Base-by-base conservation (phyloP, 2,329 filamentous ascomycete genomes). In the Epichloe baconii region DNA sequence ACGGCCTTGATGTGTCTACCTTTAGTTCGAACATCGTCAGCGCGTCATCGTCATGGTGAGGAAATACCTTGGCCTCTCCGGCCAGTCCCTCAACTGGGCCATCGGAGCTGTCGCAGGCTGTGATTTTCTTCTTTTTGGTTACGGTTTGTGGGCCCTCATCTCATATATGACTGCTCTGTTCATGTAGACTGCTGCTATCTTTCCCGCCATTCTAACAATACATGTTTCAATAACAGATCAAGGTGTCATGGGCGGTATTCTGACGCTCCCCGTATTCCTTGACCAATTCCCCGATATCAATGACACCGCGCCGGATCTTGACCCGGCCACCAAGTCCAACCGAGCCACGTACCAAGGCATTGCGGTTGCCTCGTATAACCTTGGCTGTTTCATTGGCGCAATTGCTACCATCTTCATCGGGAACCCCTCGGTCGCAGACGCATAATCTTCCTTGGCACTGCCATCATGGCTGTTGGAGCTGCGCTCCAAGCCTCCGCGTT, bases 191-290 rank as follows among this genome's bases (percentile, higher is more conserved):
- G 17, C 26, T 17, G 14, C 26, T 26, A 31, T 17, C 17, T n/a
- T 36, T 23, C 2, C 3, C 5, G 14, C 38, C 17, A n/a, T 45
- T 19, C 47, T 42, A 42, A 52, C 41, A 19, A 41, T 31, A 4
- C 15, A n/a, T 38, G 19, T n/a, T 26, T 31, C 17, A 15, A 12
- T 17, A 21, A 12, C 75, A 82, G 85, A 88, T 64, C 83, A 86
- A 66, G 82, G 85, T 61, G 83, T 88, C 10, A 88, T 86, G 75
- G 85, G 83, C 44, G 82, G 82, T 52, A 80, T 91, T 56, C 70
- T 91, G 52, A 87, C 84, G 3, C 75, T 90, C 10, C 67, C 70
- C 31, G 68, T 78, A 57, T 83, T 83, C 62, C 70, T 82, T 17
- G 53, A 60, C 1, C 79, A 76, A 59, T 83, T 84, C 65, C 66